A percentile compares a stretch with the other conserved stretches of the same genome.
Conservation (phyloP, 176 grass and related monocot genomes). For the Aegilops tauschii region DNA sequence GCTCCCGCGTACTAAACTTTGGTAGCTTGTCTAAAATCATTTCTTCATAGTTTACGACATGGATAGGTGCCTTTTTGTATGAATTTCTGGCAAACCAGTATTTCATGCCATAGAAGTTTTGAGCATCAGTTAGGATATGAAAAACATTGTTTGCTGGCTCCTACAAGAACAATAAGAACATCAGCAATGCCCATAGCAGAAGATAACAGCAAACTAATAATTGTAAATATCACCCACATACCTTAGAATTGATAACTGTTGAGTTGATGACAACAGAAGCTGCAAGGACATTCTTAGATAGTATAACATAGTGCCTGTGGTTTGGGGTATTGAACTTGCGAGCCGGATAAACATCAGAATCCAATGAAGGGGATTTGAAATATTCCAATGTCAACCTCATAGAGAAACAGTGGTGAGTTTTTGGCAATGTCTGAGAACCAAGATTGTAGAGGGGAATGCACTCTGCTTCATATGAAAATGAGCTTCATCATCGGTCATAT, state of each 20-base stretch:
- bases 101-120: constrained; percentile 90
- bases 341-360: constrained; percentile 41
- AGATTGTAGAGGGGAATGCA: constrained; percentile 87
- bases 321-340: constrained; percentile 50
- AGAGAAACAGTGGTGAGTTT: constrained; percentile 83
- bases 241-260: constrained; percentile 76
- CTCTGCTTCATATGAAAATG: constrained; percentile 92
- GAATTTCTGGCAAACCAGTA: constrained; percentile 76
- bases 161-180: constrained; percentile 45
- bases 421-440: constrained; percentile 74
- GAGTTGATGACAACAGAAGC: constrained; percentile 86
- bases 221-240: constrained; percentile 36
- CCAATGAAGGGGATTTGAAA: constrained; percentile 55
- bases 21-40: constrained; percentile 42
- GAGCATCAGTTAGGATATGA: constrained; percentile 78
- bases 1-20: constrained; percentile 28
- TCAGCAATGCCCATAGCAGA: constrained; percentile 6
- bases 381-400: constrained; percentile 95
- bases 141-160: constrained; percentile 70
- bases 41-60: constrained; percentile 76
- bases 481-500: constrained; percentile 85
- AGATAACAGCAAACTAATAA: constrained; percentile 14
- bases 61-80: constrained; percentile 54
- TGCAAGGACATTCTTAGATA: constrained; percentile 79
- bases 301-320: constrained; percentile 68